Conservation (phyloP, 2,329 filamentous ascomycete species). For the Thielaviopsis populi region DNA sequence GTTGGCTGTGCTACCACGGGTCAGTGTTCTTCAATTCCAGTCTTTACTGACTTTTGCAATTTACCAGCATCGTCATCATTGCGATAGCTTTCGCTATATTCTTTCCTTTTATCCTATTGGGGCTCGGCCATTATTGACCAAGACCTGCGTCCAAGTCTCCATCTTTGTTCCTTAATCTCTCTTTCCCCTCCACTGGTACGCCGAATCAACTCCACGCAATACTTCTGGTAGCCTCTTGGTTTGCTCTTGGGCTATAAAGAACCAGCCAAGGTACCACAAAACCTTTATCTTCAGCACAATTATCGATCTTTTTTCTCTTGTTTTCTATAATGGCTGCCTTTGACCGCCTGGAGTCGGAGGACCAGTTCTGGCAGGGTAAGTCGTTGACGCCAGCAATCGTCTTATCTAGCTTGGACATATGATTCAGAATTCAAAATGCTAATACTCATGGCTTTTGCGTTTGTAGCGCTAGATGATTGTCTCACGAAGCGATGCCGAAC, state of each 20-base stretch:
- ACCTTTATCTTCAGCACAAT: not conserved
- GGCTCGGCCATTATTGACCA: not conserved
- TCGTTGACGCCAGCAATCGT: slow-evolving; percentile 18
- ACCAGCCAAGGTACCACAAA: not conserved
- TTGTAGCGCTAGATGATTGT: slow-evolving; percentile 33
- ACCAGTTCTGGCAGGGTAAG: slow-evolving; percentile 79
- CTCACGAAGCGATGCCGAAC: slow-evolving; percentile 33
- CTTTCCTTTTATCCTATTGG: not conserved
- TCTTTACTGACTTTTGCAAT: not conserved
- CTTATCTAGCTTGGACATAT: not conserved
- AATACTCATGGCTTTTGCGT: not conserved
- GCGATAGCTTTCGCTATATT: not conserved
- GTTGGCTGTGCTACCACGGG: too few relatives aligned
- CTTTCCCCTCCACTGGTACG: not conserved
- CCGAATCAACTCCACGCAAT: not conserved
- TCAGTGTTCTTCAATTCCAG: not conserved
- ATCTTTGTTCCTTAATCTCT: not conserved
- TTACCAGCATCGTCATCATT: not conserved
- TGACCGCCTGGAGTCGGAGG: slow-evolving; percentile 34
- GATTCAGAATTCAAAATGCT: not conserved
- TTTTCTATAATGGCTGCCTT: slow-evolving; percentile 9
- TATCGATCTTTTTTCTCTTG: not conserved
- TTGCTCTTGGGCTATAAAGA: not conserved
- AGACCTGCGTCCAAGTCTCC: not conserved
- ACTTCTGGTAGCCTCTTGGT: not conserved